These are phyloP conservation scores for Sporothrix phasma DNA, from an alignment of 2,329 filamentous ascomycete genomes.

Conservation along the genomic window DNA sequence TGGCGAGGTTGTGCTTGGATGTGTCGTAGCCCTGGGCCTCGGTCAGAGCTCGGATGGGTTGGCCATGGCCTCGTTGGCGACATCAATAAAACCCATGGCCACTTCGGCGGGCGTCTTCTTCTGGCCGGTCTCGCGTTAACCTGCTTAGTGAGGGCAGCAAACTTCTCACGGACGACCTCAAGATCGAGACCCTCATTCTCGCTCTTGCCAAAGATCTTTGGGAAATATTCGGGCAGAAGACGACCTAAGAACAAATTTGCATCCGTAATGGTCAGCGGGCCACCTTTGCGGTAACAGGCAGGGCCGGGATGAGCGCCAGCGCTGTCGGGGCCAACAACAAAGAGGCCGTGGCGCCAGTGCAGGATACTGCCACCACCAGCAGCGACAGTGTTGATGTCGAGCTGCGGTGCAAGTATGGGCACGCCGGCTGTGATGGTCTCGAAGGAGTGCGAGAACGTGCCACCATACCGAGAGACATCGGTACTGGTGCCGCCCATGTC, in stretches of 20 bases:
- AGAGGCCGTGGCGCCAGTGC: constrained; percentile 75
- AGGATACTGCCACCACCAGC: constrained; percentile 60
- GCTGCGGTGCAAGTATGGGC: constrained; percentile 79
- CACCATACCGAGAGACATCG: constrained; percentile 23
- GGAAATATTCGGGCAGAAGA: constrained; percentile 48
- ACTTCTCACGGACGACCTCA: constrained; percentile 45
- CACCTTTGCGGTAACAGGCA: constrained; percentile 55
- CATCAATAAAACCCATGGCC: constrained; percentile 51
- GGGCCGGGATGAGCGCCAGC: constrained; percentile 57
- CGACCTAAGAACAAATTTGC: constrained; percentile 56
- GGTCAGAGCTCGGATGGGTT: constrained; percentile 79
- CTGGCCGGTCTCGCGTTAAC: constrained; percentile 71
- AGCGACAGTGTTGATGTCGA: constrained; percentile 91
- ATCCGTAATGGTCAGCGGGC: constrained; percentile 40
- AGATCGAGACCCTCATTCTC: constrained; percentile 72
- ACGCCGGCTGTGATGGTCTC: constrained; percentile 65
- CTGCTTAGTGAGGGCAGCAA: constrained; percentile 76
- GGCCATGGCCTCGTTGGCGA: constrained; percentile 60
- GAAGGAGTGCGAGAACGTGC: constrained; percentile 58
- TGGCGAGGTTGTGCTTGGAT: constrained; percentile 77
- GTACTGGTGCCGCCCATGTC: constrained; percentile 35
- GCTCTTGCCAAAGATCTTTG: constrained; percentile 57
- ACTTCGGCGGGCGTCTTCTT: constrained; percentile 48
- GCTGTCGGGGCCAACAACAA: constrained; percentile 79
- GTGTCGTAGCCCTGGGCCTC: constrained; percentile 92